Evolutionary conservation across 805 yeast species (phyloP), one percentile per base, ranked within the genome.

Genomic region (Metschnikowia proteae): DNA sequence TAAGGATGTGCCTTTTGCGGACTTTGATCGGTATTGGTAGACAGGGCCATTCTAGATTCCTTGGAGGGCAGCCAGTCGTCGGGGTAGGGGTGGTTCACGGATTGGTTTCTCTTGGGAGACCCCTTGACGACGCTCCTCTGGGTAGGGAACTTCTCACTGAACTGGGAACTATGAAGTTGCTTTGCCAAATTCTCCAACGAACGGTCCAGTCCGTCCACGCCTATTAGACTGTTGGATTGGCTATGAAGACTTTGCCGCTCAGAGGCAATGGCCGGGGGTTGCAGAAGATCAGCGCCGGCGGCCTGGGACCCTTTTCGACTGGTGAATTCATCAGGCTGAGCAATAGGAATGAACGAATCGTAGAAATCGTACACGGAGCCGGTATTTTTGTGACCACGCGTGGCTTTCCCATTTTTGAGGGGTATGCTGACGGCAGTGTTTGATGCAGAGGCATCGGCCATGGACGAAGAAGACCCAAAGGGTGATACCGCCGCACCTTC

Each of bases 281-380:
- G 51, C 5, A 38, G 22, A 27, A 48, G 29, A 6, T 39, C 43
- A 5, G 30, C 11, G 9, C n/a, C 40, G 8, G 41, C 35, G n/a
- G 30, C 29, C 28, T 25, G 39, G 9, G 39, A 3, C 5, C 39
- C 17, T 9, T 25, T 37, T 3, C 39, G 28, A 8, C 11, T 6
- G 1, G 10, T 26, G 25, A 6, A 13, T 5, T 45, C 45, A 17
- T 46, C 36, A 26, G 31, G 41, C 11, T 67, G 69, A 43, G 71
- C 49, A 6, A 71, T 62, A 3, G 78, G 78, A 47, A 73, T 71
- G 49, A 73, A 61, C 6, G 70, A 48, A 43, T 73, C 75, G 61
- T 73, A 73, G 52, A 72, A 71, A 48, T 71, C 76, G 56, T 70
- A 73, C 26, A 71, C 57, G 8, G 65, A 58, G n/a, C 60, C 56